Base-by-base conservation (phyloP, 805 yeast species). In the Ogataea neopini region DNA sequence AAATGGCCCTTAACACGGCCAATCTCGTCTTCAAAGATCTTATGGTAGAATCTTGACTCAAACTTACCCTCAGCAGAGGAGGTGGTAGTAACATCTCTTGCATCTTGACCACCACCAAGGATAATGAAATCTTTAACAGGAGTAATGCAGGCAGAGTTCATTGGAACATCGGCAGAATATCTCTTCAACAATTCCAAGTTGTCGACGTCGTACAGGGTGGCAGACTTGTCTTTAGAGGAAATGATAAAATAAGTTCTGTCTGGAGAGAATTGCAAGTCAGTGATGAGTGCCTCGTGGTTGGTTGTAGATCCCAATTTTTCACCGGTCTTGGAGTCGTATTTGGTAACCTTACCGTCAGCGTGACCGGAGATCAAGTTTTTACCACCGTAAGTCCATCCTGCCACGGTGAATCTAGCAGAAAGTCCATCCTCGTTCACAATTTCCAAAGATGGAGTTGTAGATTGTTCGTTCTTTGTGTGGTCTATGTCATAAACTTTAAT, bases 81-180 rank as follows among this genome's bases (percentile, higher is more conserved):
- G 22, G 98, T 90, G n/a, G 98, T 94, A 36, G 99, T 94, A 64
- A 94, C 99, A 68, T 91, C 96, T 70, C 90, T 83, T 34, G 99
- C 98, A 62, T 90, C 98, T 76, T 94, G 98, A 83, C 99, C 99
- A 74, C 99, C 99, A 45, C 98, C 99, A 52, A 94, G 76, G 42
- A 94, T 84, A 52, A 94, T 86, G 65, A 84, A 92, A 64, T 94
- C 92, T 73, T 94, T 94, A 48, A 83, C 75, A 20, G 98, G 95
- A 13, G 99, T 91, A 58, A 94, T 86, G 56, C 96, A 85, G 15
- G 98, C 98, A 30, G 96, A 81, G 75, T 94, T 94, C 77, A 94
- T 78, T 49, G 98, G 97, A 44, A 96, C 90, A 66, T 90, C 97
- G 5, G 96, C 84, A 58, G 77, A 80, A 69, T 76, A 94, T 17